These are phyloP conservation scores for Metschnikowia corniflorae DNA, from an alignment of 805 yeast genomes.

Conservation along the genomic window DNA sequence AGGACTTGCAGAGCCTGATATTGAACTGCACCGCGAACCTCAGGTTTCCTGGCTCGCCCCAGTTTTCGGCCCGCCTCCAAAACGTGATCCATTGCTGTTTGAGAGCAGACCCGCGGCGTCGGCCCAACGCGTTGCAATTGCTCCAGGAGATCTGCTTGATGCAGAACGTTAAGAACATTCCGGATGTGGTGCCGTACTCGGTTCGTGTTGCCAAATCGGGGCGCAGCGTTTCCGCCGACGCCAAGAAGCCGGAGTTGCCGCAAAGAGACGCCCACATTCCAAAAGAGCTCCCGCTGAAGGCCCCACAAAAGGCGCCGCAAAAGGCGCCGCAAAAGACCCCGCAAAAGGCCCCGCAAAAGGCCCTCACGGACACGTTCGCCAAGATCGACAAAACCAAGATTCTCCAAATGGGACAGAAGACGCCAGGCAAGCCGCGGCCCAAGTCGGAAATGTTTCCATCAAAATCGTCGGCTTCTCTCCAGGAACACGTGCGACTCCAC, in stretches of 20 bases:
- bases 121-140: slow-evolving; percentile 73
- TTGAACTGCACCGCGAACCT: slow-evolving; percentile 51
- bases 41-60: slow-evolving; percentile 37
- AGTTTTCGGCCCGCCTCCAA: slow-evolving; percentile 58
- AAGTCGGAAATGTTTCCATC: slow-evolving; percentile 14
- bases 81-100: slow-evolving; percentile 60
- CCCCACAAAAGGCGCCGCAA: not conserved
- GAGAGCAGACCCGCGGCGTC: slow-evolving; percentile 60
- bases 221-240: not conserved
- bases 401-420: slow-evolving; percentile 10
- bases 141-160: slow-evolving; percentile 64
- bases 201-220: slow-evolving; percentile 18
- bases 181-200: slow-evolving; percentile 41
- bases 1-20: slow-evolving; percentile 56
- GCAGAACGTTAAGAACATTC: slow-evolving; percentile 43
- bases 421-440: slow-evolving; percentile 9
- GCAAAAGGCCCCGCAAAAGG: not conserved
- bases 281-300: slow-evolving; percentile 1
- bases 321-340: not conserved
- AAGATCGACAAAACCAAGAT: slow-evolving; percentile 39
- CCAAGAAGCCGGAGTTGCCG: slow-evolving; percentile 3
- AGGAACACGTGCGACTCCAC: slow-evolving; percentile 33
- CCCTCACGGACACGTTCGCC: slow-evolving; percentile 46
- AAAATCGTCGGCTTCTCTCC: slow-evolving; percentile 17
- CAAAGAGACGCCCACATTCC: not conserved